Percentiles rank a stretch among this genome's conserved stretches.
Evolutionary conservation across 2,329 filamentous ascomycete genomes (phyloP).

Genomic region (Pseudocercospora ulei): DNA sequence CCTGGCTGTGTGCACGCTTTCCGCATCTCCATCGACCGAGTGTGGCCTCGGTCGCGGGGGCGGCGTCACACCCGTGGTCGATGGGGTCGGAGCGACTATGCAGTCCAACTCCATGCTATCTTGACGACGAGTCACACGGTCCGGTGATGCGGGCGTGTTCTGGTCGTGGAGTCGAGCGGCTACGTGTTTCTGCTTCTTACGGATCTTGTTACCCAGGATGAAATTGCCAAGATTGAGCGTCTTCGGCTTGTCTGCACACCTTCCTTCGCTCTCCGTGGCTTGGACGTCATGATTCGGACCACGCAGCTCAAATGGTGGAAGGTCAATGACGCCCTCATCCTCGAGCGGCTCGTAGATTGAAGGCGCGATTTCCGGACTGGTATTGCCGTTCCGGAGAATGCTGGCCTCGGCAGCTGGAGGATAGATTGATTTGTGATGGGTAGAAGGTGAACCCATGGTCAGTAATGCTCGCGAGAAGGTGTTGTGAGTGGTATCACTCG

Average conservation of each 20-base stretch:
- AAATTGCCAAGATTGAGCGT: not conserved
- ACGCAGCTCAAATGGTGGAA: not conserved
- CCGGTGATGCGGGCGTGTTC: not conserved
- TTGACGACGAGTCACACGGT: not conserved
- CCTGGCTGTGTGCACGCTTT: constrained; percentile 11
- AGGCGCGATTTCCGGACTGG: not conserved
- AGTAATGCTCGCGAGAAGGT: not conserved
- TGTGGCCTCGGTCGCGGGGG: constrained; percentile 2
- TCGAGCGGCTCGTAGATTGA: not conserved
- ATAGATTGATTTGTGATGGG: not conserved
- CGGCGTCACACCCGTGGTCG: constrained; percentile 7
- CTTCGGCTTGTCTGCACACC: not conserved
- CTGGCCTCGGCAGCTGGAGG: not conserved
- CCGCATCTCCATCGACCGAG: not conserved
- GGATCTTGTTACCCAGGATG: too few species aligned
- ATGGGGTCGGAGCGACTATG: not conserved
- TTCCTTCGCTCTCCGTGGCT: not conserved
- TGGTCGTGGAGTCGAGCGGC: not conserved
- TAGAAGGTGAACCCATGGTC: not conserved
- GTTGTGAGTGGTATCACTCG: not conserved
- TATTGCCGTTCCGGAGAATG: not conserved
- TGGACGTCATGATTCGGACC: not conserved
- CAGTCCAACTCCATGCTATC: constrained; percentile 3
- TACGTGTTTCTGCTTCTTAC: too few species aligned
- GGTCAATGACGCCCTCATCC: not conserved